These are phyloP conservation scores for Podospora fimiseda DNA, from an alignment of 495 filamentous ascomycete genomes.

Conservation along the genomic window DNA sequence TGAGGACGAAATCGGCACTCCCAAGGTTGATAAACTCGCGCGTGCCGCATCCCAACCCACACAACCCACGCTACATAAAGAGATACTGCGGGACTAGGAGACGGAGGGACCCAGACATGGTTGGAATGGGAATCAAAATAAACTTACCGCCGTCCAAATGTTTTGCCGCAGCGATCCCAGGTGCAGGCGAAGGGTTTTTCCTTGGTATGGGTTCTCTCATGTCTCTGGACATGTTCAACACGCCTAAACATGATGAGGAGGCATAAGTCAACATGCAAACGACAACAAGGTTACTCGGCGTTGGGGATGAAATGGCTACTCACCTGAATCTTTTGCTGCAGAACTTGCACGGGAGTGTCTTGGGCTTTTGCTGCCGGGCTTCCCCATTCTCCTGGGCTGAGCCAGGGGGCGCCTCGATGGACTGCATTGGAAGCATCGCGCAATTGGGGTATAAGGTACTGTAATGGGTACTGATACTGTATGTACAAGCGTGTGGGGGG, in stretches of 20 bases:
- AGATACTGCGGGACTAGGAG: slow-evolving; percentile 1
- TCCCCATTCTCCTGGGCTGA: slow-evolving; percentile 43
- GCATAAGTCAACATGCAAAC: slow-evolving; percentile 35
- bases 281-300: slow-evolving; percentile 15
- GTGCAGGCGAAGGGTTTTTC: slow-evolving; percentile 52
- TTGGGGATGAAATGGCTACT: slow-evolving; percentile 13
- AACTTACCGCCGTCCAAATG: slow-evolving; percentile 51
- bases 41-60: neutral
- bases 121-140: slow-evolving; percentile 12
- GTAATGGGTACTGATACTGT: slow-evolving; percentile 1
- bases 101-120: neutral
- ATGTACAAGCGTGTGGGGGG: neutral
- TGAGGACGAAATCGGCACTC: neutral
- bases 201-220: slow-evolving; percentile 57
- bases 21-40: neutral
- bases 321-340: slow-evolving; percentile 52
- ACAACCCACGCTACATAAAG: neutral
- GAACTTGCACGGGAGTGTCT: slow-evolving; percentile 49
- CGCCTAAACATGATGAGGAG: slow-evolving; percentile 44
- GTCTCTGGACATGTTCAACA: slow-evolving; percentile 55
- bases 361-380: slow-evolving; percentile 46
- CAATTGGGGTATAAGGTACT: slow-evolving; percentile 34
- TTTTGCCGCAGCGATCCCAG: slow-evolving; percentile 50
- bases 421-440: slow-evolving; percentile 44
- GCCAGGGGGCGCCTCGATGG: slow-evolving; percentile 40